Evolutionary conservation across 805 yeast genomes (phyloP).

Genomic region (Pichia exigua): DNA sequence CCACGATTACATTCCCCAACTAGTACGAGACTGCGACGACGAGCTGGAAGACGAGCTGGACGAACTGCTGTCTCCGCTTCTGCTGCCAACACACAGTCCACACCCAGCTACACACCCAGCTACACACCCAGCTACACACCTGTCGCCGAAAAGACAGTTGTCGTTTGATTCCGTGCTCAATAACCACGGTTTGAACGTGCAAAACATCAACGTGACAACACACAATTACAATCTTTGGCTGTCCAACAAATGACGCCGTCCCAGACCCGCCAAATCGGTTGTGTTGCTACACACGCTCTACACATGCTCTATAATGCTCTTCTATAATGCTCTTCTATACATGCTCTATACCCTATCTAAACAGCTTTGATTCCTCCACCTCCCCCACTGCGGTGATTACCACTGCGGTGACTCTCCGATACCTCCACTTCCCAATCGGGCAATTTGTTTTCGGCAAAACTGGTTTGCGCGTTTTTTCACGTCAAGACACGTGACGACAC

Average conservation of each 20-base stretch:
- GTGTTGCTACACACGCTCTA: too few species aligned
- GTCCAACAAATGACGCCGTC: conserved; percentile 3
- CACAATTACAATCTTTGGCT: conserved; percentile 9
- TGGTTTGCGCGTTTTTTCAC: too few species aligned
- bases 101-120: too few species aligned
- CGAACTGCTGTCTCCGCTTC: not conserved
- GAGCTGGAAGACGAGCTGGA: not conserved
- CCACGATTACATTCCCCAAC: conserved; percentile 9
- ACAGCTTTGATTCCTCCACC: too few species aligned
- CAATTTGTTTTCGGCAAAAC: too few species aligned
- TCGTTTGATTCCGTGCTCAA: conserved; percentile 4
- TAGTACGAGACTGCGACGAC: not conserved
- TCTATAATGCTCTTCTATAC: too few species aligned
- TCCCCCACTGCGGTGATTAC: too few species aligned
- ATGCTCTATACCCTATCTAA: too few species aligned
- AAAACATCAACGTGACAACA: not conserved
- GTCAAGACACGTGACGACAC: not conserved
- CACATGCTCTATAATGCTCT: too few species aligned
- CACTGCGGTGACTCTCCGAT: too few species aligned
- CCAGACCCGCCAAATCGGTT: too few species aligned
- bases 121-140: not conserved
- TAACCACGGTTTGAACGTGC: not conserved
- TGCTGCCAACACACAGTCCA: not conserved
- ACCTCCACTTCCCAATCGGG: too few species aligned
- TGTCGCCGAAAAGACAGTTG: not conserved